Base-by-base conservation (phyloP, 2,329 filamentous ascomycete genomes). In the Apiospora phragmitis region DNA sequence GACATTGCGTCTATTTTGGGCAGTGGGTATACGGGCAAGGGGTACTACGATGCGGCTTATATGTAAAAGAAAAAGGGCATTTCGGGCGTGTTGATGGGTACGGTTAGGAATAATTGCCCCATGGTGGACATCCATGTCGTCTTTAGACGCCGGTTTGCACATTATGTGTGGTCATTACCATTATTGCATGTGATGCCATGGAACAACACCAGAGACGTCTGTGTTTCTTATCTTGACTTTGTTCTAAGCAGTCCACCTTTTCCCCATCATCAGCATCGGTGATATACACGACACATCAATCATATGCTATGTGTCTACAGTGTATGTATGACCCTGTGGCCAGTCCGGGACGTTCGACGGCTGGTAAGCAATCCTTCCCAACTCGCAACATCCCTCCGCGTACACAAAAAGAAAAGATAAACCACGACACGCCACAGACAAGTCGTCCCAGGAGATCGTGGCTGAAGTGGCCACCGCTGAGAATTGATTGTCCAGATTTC, bases 1-100 rank as follows among this genome's bases (percentile, higher is more conserved):
- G 72, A 76, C 1, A 82, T 85, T 45, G 68, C 73, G 0, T 72
- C 74, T 18, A 72, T 81, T 2, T 51, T 80, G 9, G 68, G 65
- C 5, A 71, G 70, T 45, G 62, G 66, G 70, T 75, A 76, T 55
- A 16, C 65, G 14, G 71, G 70, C 24, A 70, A 69, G 4, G 74
- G 73, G 0, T 76, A 74, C 67, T 76, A 73, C 43, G 74, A 76
- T 70, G 68, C 72, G 21, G 69, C 67, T 26, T 76, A 76, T 41
- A 66, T 66, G 65, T 66, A 18, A 38, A 38, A 38, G 8, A 8
- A 38, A 38, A 35, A 8, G 35, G 35, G 11, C 11, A 42, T 21
- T n/a, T 21, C 11, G 2, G 11, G 51, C 24, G 12, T 2, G 16
- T 9, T 21, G 35, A 55, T 55, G 49, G 38, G 11, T 11, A 24